These are phyloP conservation scores for Baorangia bicolor DNA, from an alignment of 768 basidiomycete genomes.

Conservation along the genomic window DNA sequence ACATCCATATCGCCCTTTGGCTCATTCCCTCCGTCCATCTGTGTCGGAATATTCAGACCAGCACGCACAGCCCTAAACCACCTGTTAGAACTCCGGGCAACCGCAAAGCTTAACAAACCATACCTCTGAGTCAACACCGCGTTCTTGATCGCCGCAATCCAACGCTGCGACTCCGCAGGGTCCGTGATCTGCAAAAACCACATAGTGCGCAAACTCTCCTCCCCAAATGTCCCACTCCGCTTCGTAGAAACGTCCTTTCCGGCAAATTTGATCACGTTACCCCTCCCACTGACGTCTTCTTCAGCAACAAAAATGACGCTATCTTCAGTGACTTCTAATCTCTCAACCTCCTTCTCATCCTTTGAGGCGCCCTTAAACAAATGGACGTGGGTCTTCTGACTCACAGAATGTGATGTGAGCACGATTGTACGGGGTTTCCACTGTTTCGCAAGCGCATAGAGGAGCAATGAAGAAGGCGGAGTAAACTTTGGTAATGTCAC, in stretches of 20 bases:
- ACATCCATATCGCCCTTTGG: conserved; percentile 82
- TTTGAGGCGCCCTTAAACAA: conserved; percentile 62
- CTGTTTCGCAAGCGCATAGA: conserved; percentile 69
- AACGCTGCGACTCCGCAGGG: conserved; percentile 61
- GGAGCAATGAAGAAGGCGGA: conserved; percentile 64
- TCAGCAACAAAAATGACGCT: conserved; percentile 76
- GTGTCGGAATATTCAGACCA: conserved; percentile 53
- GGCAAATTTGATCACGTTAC: conserved; percentile 64
- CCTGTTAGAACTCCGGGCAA: background rate
- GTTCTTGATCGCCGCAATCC: conserved; percentile 75
- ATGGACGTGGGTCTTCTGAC: conserved; percentile 56
- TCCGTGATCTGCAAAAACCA: conserved; percentile 72
- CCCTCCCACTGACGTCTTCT: conserved; percentile 42
- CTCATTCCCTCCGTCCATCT: conserved; percentile 47
- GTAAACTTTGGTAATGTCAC: conserved; percentile 66
- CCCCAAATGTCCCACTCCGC: conserved; percentile 20
- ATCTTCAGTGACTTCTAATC: conserved; percentile 73
- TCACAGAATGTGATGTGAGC: conserved; percentile 44
- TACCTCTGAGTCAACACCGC: conserved; percentile 72
- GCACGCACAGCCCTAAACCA: conserved; percentile 60
- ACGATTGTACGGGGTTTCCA: conserved; percentile 70
- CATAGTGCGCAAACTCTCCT: conserved; percentile 13
- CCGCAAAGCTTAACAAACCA: background rate
- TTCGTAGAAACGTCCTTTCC: conserved; percentile 57
- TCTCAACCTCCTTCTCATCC: conserved; percentile 70